Evolutionary conservation across 1,284 basidiomycete species (phyloP).

Genomic region (Omphalotus olearius): DNA sequence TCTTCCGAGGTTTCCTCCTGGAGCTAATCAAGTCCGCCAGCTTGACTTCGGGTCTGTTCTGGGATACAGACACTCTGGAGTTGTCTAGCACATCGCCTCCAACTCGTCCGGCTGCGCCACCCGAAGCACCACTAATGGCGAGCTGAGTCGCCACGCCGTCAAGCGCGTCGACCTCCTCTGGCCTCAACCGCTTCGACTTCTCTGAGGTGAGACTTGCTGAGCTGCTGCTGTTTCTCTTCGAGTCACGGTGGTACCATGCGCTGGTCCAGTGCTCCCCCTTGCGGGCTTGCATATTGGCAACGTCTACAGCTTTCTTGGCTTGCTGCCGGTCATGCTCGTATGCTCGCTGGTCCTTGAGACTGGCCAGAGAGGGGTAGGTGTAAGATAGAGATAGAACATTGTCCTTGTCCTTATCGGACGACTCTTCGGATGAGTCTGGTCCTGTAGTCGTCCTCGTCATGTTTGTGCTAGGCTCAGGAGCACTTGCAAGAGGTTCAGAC

Average conservation of each 20-base stretch:
- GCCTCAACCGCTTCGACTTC: constrained; percentile 15
- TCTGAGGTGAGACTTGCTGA: constrained; percentile 15
- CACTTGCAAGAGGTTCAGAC: too few relatives aligned
- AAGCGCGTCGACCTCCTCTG: neutral
- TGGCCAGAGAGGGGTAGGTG: constrained; percentile 17
- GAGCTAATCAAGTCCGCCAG: constrained; percentile 36
- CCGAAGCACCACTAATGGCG: neutral
- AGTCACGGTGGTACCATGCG: neutral
- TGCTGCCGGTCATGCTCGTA: constrained; percentile 46
- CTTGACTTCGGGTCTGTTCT: constrained; percentile 32
- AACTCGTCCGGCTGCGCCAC: neutral
- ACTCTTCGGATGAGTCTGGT: too few relatives aligned
- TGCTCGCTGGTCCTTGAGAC: constrained; percentile 38
- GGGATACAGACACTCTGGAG: constrained; percentile 14
- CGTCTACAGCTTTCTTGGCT: constrained; percentile 36
- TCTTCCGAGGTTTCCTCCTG: constrained; percentile 35
- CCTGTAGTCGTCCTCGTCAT: too few relatives aligned
- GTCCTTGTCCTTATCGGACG: neutral
- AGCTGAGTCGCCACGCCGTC: neutral
- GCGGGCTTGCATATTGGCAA: constrained; percentile 32
- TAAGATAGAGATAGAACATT: constrained; percentile 1
- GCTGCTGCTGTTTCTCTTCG: constrained; percentile 1
- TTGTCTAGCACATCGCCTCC: constrained; percentile 7
- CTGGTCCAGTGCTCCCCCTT: constrained; percentile 23
- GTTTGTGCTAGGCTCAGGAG: too few relatives aligned